Conservation (phyloP, 371 early-diverging fungal species). For the Mortierella sp. region DNA sequence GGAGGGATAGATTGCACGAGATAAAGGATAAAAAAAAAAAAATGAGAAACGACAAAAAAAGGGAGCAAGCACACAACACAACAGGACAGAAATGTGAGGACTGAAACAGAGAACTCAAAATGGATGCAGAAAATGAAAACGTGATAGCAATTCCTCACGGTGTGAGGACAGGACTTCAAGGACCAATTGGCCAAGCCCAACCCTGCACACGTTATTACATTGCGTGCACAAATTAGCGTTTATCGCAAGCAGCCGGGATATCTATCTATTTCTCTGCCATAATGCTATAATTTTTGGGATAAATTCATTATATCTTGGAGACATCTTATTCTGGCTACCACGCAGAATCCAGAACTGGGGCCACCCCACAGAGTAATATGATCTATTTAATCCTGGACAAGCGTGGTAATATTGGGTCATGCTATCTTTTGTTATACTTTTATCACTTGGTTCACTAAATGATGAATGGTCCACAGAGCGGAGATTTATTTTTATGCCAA, state of each 20-base stretch:
- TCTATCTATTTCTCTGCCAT: no score
- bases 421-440: no score
- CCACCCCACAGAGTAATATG: no score
- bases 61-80: background rate
- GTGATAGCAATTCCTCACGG: slow-evolving; percentile 7
- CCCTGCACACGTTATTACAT: background rate
- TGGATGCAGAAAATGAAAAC: background rate
- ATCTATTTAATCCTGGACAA: no score
- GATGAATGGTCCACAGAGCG: background rate
- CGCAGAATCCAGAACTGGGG: no score
- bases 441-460: background rate
- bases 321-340: no score
- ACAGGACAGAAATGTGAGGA: background rate
- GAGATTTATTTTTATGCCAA: background rate
- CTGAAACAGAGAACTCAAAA: background rate
- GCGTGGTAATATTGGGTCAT: no score
- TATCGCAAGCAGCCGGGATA: no score
- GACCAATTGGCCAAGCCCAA: background rate
- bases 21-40: background rate
- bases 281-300: no score
- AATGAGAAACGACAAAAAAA: background rate
- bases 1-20: background rate
- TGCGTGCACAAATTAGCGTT: no score
- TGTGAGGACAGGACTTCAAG: background rate
- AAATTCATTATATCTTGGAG: no score